Evolutionary conservation across 1,139 yeast genomes (phyloP), one percentile per base, ranked within the genome.

Genomic region (Protomyces pachydermus): DNA sequence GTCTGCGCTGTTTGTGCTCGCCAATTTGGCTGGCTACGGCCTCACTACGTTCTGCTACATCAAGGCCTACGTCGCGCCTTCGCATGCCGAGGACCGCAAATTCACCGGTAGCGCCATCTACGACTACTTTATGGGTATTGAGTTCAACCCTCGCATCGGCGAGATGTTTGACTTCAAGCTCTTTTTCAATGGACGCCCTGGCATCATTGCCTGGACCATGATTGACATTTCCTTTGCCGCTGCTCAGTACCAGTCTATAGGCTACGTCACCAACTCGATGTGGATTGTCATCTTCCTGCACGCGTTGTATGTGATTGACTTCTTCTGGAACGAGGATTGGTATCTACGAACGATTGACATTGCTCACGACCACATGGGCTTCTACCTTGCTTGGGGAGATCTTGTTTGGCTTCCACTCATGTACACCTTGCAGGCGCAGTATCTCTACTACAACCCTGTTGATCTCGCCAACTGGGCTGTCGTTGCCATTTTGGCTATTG

Each of bases 121-220:
- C 48, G 97, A 93, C 75, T 93, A 97, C 97, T 93, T 90, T 72
- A 91, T 93, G 74, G 98, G 98, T 37, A 82, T 98, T 65, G 98
- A 93, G 75, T 79, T 93, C 73, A 93, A 93, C 73, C 98, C 98
- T 37, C 81, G 98, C 71, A 78, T 90, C 65, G 96, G 96, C 0
- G 39, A 64, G 51, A 73, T 81, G 1, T 84, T 91, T 81, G 98
- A 93, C 73, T 84, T 93, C 73, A 93, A 93, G 76, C 76, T 91
- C 70, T 93, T 88, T 72, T 88, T 96, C 74, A 98, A 93, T 75
- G 82, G 93, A 76, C 84, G 96, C 71, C 98, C 98, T 0, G 98
- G 98, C 1, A 80, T 93, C 82, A 77, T 91, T 65, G 78, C 93
- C 56, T 91, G 97, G 97, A 76, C 87, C 35, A 75, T 90, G 66